Percentiles rank a stretch among this genome's conserved stretches.
Conservation (phyloP, 805 yeast species). For the Ogataea paraovalis region DNA sequence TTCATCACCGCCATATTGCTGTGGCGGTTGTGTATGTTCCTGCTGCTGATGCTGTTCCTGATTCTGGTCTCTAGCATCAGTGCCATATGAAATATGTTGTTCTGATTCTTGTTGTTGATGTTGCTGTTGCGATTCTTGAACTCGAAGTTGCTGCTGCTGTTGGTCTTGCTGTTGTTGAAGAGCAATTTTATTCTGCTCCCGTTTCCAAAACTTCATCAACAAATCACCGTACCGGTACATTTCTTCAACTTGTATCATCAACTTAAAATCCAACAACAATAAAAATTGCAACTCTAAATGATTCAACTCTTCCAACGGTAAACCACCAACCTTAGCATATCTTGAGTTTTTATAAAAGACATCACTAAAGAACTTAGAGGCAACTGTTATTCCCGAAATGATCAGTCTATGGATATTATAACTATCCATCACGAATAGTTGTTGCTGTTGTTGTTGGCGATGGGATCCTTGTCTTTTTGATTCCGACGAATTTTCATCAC, state of each 20-base stretch:
- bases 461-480: conserved; percentile 5
- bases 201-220: conserved; percentile 76
- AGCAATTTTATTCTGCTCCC: conserved; percentile 48
- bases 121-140: conserved; percentile 7
- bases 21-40: conserved; percentile 2
- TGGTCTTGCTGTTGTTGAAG: conserved; percentile 13
- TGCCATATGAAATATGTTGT: background rate
- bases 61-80: conserved; percentile 1
- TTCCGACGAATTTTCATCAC: conserved; percentile 13
- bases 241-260: conserved; percentile 87
- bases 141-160: conserved; percentile 6
- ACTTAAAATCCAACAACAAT: conserved; percentile 75
- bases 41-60: conserved; percentile 5
- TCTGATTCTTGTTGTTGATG: conserved; percentile 6
- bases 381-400: conserved; percentile 92
- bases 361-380: conserved; percentile 91
- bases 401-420: conserved; percentile 92
- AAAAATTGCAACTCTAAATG: conserved; percentile 88
- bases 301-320: conserved; percentile 89
- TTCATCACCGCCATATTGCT: conserved; percentile 3
- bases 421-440: conserved; percentile 90
- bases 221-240: conserved; percentile 87
- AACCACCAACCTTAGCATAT: conserved; percentile 93
- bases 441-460: conserved; percentile 49
- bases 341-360: conserved; percentile 91